phyloP scores from a whole-genome alignment of 2,329 filamentous ascomycete species.

The Cryphonectria carpinicola region DNA sequence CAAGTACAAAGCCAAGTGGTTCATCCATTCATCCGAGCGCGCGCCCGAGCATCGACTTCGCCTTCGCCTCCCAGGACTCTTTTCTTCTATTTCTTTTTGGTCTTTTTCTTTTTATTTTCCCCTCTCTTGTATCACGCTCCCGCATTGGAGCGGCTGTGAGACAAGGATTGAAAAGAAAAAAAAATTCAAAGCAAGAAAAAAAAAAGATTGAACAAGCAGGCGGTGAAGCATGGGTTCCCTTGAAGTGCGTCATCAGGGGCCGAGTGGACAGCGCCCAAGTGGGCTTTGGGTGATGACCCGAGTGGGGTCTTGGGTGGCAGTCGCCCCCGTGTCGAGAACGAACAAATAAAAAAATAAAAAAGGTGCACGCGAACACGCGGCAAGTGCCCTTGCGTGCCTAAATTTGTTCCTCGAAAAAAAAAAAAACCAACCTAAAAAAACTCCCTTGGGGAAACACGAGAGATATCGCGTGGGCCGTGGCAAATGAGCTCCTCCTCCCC shows the following conservation, averaged over 20 bases:
- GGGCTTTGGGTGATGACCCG: slow-evolving; percentile 11
- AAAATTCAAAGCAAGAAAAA: background rate
- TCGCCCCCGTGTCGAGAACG: slow-evolving; percentile 18
- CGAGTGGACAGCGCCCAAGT: slow-evolving; percentile 12
- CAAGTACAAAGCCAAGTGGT: background rate
- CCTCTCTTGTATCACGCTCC: slow-evolving; percentile 3
- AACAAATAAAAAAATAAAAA: background rate
- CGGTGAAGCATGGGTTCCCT: background rate
- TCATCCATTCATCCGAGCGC: background rate
- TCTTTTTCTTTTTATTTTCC: background rate
- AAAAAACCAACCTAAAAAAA: too few species aligned
- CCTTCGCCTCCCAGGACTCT: background rate
- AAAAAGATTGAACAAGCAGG: background rate
- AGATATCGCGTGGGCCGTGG: slow-evolving; percentile 5
- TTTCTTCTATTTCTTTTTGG: too few species aligned
- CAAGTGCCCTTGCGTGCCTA: background rate
- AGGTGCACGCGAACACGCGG: slow-evolving; percentile 1
- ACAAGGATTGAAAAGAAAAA: background rate
- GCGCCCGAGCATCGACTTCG: background rate
- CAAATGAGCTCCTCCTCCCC: background rate
- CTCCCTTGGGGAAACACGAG: background rate
- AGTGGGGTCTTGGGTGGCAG: slow-evolving; percentile 26
- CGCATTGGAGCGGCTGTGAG: slow-evolving; percentile 14
- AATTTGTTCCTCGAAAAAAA: background rate
- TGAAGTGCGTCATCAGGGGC: slow-evolving; percentile 11